Conservation (phyloP, 1,139 yeast genomes). For the Pichia sp. region DNA sequence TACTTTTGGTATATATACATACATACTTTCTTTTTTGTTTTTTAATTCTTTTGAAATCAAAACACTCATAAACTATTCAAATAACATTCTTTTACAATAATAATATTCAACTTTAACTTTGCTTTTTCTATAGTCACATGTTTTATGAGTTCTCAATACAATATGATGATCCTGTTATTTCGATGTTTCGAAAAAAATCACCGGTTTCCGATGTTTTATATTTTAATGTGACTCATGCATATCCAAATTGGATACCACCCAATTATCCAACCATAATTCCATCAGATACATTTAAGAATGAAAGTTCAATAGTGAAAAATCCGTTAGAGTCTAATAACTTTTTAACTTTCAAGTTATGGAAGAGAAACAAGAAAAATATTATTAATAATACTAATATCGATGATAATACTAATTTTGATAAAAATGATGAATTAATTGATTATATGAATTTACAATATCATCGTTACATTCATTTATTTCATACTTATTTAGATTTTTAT, state of each 20-base stretch:
- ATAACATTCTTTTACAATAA: neutral
- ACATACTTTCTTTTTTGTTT: too few relatives aligned
- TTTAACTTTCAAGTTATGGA: too few relatives aligned
- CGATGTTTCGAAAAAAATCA: neutral
- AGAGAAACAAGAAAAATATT: neutral
- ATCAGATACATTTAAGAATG: too few relatives aligned
- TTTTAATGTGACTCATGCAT: constrained; percentile 10
- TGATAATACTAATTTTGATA: neutral
- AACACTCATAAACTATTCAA: constrained; percentile 4
- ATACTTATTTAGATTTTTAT: constrained; percentile 3
- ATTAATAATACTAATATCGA: neutral
- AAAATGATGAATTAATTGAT: neutral
- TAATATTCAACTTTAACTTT: too few relatives aligned
- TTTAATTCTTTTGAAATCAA: constrained; percentile 7
- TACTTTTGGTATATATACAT: too few relatives aligned
- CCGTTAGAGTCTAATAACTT: too few relatives aligned
- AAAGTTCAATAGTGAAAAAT: too few relatives aligned
- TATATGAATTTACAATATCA: constrained; percentile 10
- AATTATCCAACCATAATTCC: neutral
- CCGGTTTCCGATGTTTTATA: constrained; percentile 12
- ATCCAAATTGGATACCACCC: constrained; percentile 12
- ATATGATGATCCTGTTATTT: constrained; percentile 19
- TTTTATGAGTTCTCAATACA: constrained; percentile 23
- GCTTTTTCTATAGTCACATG: constrained; percentile 10
- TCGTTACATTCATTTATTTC: constrained; percentile 6